Base-by-base conservation (phyloP, 345 rosid species). In the Hypericum perforatum region DNA sequence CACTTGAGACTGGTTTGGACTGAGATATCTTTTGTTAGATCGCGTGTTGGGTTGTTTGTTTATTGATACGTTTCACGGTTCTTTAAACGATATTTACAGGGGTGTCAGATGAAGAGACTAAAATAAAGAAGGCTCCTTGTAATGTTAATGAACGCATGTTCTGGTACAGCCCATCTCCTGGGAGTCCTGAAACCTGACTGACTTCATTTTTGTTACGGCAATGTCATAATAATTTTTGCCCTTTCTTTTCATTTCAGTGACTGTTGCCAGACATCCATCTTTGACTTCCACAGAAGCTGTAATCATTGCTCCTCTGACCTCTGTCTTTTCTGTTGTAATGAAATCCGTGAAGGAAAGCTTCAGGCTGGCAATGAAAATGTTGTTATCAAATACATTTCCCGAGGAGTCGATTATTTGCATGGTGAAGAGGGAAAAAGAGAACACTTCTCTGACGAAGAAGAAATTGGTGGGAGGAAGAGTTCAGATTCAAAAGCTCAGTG, bases 211-310 rank as follows among this genome's bases (percentile, higher is more conserved):
- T 22, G 32, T 22, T 22, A 22, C 32, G 4, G 32, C 32, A 22
- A 22, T 4, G 32, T 22, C 32, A 22, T 22, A 22, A 22, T 22
- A 22, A 22, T 22, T 22, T 22, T 22, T 22, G 32, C 32, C 32
- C 6, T 7, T 41, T 29, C 15, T 48, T 9, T 36, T 43, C 14
- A 43, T 60, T 13, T 16, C 77, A 51, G 54, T 36, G 54, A 51
- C 40, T 69, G 62, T 59, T 85, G 89, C 74, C 63, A 60, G 54
- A 79, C 95, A 16, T 72, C 89, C 29, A 66, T 66, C 42, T 60
- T 60, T 22, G 59, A 66, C 32, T 60, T 48, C 50, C 65, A 66
- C 47, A 50, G 61, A 51, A 66, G 61, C 37, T 66, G 70, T 54
- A 49, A 60, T 11, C 36, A 37, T 15, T 66, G 70, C 56, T 64